Evolutionary conservation across 805 yeast genomes (phyloP), one percentile per base, ranked within the genome.

Genomic region (Starmerella riodocensis): DNA sequence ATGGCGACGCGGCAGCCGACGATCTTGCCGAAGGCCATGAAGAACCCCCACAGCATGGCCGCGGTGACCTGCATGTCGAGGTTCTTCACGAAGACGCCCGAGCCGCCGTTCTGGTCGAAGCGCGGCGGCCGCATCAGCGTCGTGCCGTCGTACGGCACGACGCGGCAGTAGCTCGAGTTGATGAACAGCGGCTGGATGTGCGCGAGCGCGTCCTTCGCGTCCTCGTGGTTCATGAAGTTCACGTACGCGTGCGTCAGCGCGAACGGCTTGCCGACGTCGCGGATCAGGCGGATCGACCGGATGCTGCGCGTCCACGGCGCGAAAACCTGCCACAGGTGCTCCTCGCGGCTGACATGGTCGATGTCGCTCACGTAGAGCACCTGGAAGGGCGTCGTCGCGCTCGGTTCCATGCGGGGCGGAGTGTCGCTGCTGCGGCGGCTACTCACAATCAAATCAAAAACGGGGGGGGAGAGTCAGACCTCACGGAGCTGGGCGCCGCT

Each of bases 1-100:
- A 42, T 36, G 28, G 53, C 55, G 24, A 52, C 38, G 22, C 52
- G 47, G 38, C 54, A 48, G 26, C 42, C 47, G 16, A 41, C 23
- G 14, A 53, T 46, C 1, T 23, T 8, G 23, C 56, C 56, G 35
- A 41, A 49, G 27, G 28, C 28, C 29, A 31, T 23, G 41, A 53
- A 50, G 8, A 22, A 29, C 13, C 41, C 36, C 34, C 46, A 51
- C 30, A 53, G 42, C 39, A 55, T 45, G 35, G 51, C 42, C 13
- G 51, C 57, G 39, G 78, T 58, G 61, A 73, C 74, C 48, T 75
- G 84, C 32, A 69, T 50, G 52, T 71, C 75, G 53, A 86, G 69
- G 74, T 86, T 82, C 69, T 85, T 86, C 55, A 80, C 80, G 64
- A 79, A 86, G 47, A 86, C 41, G 28, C 53, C 53, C 5, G 41